Percentiles rank a stretch among this genome's conserved stretches.
These are phyloP conservation scores for Elongisporangium senticosum DNA, from an alignment of 352 stramenopile genomes.

Conservation along the genomic window DNA sequence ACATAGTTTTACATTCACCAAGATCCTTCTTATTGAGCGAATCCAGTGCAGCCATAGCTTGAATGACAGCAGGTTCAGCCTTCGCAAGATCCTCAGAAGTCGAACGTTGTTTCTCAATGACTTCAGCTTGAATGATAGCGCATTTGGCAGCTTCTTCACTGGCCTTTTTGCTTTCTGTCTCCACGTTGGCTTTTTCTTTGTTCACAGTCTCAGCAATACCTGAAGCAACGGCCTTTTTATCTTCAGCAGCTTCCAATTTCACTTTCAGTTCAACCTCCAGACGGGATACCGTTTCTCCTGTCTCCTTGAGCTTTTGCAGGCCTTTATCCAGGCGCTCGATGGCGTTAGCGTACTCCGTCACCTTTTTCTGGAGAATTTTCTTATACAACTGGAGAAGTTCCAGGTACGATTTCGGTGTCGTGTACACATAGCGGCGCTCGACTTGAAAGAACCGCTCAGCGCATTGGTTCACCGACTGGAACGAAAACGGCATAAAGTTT, in stretches of 20 bases:
- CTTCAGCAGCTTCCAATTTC: conserved; percentile 93
- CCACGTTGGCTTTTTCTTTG: conserved; percentile 94
- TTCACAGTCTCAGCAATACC: conserved; percentile 94
- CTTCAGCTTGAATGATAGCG: conserved; percentile 91
- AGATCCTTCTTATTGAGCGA: conserved; percentile 97
- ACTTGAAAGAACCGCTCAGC: conserved; percentile 87
- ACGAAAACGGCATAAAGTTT: conserved; percentile 95
- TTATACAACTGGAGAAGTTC: conserved; percentile 94
- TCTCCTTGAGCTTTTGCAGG: conserved; percentile 91
- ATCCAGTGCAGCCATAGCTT: conserved; percentile 95
- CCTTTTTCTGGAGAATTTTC: conserved; percentile 90
- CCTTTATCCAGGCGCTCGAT: conserved; percentile 92
- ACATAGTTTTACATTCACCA: conserved; percentile 96
- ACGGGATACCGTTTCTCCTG: conserved; percentile 87
- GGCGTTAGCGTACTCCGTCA: conserved; percentile 82
- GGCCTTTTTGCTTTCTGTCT: conserved; percentile 92
- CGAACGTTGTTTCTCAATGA: conserved; percentile 89
- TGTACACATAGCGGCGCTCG: conserved; percentile 93
- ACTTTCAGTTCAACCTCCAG: conserved; percentile 94
- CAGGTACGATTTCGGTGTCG: conserved; percentile 94
- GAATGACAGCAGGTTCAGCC: conserved; percentile 91
- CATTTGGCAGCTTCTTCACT: conserved; percentile 91
- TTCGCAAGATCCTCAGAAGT: conserved; percentile 90
- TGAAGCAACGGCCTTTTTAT: conserved; percentile 93
- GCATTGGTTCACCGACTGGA: conserved; percentile 90